Conservation (phyloP, 805 yeast species). For the Yarrowia sp. region DNA sequence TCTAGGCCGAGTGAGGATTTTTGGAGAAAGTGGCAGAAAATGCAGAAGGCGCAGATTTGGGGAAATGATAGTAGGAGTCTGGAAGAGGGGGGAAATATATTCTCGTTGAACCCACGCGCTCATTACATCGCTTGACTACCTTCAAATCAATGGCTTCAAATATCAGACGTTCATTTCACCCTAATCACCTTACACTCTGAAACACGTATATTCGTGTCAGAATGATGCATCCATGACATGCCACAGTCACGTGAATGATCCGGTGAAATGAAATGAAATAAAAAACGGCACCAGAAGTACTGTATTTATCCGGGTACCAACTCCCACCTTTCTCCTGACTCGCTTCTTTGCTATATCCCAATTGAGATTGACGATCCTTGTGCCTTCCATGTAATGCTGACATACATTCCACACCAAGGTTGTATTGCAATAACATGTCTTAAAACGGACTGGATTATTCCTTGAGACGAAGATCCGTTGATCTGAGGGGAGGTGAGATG, state of each 20-base stretch:
- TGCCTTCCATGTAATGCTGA: not conserved
- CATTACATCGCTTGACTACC: too few relatives aligned
- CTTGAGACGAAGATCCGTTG: too few relatives aligned
- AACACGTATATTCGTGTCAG: constrained; percentile 18
- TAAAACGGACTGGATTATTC: not conserved
- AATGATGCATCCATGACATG: constrained; percentile 1
- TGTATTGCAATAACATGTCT: constrained; percentile 9
- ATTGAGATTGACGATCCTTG: not conserved
- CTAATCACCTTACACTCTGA: constrained; percentile 27
- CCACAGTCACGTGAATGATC: not conserved
- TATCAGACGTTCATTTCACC: constrained; percentile 13
- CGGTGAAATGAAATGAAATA: too few relatives aligned
- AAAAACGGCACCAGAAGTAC: too few relatives aligned
- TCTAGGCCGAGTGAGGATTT: not conserved
- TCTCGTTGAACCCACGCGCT: not conserved
- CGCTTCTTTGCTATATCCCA: not conserved
- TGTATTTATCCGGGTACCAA: too few relatives aligned
- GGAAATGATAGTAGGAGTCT: too few relatives aligned
- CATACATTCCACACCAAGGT: constrained; percentile 14
- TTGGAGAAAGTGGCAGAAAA: not conserved
- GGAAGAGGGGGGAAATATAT: not conserved
- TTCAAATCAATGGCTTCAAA: not conserved
- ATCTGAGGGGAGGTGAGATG: too few relatives aligned
- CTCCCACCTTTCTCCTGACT: too few relatives aligned
- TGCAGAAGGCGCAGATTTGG: too few relatives aligned